Evolutionary conservation across 2,329 filamentous ascomycete species (phyloP).

Genomic region (Rhexocercosporidium sp.): DNA sequence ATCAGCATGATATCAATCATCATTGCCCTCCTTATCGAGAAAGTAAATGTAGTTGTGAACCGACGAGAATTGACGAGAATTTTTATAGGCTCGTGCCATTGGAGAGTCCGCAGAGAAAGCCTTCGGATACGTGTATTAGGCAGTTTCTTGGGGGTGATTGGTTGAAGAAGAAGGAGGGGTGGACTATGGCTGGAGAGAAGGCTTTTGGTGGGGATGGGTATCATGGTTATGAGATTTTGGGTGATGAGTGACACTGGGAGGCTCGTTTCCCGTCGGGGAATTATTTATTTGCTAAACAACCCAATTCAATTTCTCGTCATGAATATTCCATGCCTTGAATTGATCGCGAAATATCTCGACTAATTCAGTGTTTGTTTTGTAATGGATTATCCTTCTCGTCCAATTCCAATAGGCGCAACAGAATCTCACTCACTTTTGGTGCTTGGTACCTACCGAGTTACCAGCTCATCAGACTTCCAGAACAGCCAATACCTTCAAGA

Average conservation of each 20-base stretch:
- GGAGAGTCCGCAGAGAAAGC: constrained; percentile 53
- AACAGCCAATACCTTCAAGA: not conserved
- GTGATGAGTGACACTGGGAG: constrained; percentile 18
- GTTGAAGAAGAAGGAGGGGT: constrained; percentile 50
- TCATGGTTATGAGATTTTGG: constrained; percentile 45
- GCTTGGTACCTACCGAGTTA: not conserved
- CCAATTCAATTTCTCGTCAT: too few species aligned
- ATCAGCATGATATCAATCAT: constrained; percentile 74
- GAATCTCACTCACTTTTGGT: too few species aligned
- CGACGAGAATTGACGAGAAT: constrained; percentile 50
- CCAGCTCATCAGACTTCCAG: not conserved
- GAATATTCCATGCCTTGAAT: too few species aligned
- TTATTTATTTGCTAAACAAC: too few species aligned
- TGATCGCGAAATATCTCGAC: too few species aligned
- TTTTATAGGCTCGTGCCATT: constrained; percentile 54
- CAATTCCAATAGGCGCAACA: too few species aligned
- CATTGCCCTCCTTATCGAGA: constrained; percentile 43
- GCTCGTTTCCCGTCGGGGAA: too few species aligned
- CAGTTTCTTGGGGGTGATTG: constrained; percentile 51
- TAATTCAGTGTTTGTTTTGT: too few species aligned
- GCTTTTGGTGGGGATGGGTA: constrained; percentile 51
- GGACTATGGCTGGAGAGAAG: constrained; percentile 48
- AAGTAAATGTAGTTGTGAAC: constrained; percentile 49
- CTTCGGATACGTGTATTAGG: constrained; percentile 52
- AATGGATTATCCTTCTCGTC: too few species aligned